Percentiles rank a stretch among this genome's conserved stretches.
Evolutionary conservation across 1,139 yeast genomes (phyloP).

Genomic region (Protomyces macrosporus): DNA sequence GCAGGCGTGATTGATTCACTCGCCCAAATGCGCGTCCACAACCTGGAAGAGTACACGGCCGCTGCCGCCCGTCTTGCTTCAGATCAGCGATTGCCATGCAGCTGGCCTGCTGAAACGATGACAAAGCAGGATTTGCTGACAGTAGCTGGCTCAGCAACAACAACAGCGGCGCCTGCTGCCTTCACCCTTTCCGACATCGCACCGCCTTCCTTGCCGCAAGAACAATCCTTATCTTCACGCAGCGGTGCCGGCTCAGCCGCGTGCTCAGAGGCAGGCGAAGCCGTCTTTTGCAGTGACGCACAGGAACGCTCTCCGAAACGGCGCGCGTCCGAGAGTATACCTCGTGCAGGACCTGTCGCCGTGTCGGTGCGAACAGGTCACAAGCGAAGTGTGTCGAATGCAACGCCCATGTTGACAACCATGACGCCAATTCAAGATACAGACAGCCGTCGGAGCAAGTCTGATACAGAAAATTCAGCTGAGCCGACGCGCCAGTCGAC

Average conservation of each 20-base stretch:
- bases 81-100: slow-evolving; percentile 13
- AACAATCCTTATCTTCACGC: slow-evolving; percentile 7
- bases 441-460: too few species aligned
- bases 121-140: background rate
- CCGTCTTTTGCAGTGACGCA: background rate
- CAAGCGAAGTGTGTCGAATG: slow-evolving; percentile 12
- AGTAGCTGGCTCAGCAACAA: background rate
- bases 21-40: slow-evolving; percentile 20
- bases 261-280: slow-evolving; percentile 6
- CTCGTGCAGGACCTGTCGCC: background rate
- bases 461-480: too few species aligned
- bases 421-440: too few species aligned
- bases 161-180: slow-evolving; percentile 4
- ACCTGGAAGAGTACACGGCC: background rate
- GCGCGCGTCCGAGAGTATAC: slow-evolving; percentile 15
- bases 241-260: slow-evolving; percentile 1
- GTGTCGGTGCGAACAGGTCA: slow-evolving; percentile 3
- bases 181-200: slow-evolving; percentile 23
- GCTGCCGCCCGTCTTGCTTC: background rate
- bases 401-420: background rate
- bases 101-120: slow-evolving; percentile 13
- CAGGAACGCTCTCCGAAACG: slow-evolving; percentile 13
- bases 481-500: too few species aligned
- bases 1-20: slow-evolving; percentile 15
- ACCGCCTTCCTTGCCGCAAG: slow-evolving; percentile 24